These are phyloP conservation scores for Hypoxylon subgilvum DNA, from an alignment of 495 filamentous ascomycete species.

Conservation along the genomic window DNA sequence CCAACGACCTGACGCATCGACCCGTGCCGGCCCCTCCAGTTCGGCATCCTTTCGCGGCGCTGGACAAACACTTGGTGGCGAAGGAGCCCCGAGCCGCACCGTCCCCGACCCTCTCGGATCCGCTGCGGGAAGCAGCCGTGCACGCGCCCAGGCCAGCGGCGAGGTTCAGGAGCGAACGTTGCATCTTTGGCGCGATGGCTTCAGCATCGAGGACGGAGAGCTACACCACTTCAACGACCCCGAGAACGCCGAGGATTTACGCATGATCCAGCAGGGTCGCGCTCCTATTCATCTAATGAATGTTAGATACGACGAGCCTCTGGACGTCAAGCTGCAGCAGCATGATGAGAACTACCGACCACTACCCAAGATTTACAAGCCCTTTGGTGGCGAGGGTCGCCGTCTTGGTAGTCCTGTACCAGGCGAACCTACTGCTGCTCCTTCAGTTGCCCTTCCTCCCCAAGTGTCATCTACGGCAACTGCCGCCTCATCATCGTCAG, in stretches of 20 bases:
- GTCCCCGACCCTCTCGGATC: slow-evolving; percentile 68
- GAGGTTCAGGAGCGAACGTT: slow-evolving; percentile 66
- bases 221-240: slow-evolving; percentile 89
- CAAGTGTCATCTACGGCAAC: slow-evolving; percentile 48
- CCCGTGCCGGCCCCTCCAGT: slow-evolving; percentile 54
- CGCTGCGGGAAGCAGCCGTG: slow-evolving; percentile 26
- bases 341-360: slow-evolving; percentile 82
- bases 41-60: slow-evolving; percentile 74
- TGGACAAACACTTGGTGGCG: slow-evolving; percentile 87
- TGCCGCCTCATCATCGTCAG: slow-evolving; percentile 49
- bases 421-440: slow-evolving; percentile 52
- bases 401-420: slow-evolving; percentile 93
- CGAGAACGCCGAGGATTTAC: slow-evolving; percentile 76
- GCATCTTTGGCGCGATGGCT: slow-evolving; percentile 93
- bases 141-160: slow-evolving; percentile 42
- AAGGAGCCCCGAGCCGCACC: slow-evolving; percentile 76
- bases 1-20: slow-evolving; percentile 59
- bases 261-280: slow-evolving; percentile 83
- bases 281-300: slow-evolving; percentile 90
- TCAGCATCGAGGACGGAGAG: slow-evolving; percentile 93
- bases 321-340: slow-evolving; percentile 87
- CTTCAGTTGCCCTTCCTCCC: slow-evolving; percentile 43
- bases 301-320: slow-evolving; percentile 80
- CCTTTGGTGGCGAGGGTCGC: slow-evolving; percentile 81
- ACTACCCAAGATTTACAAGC: slow-evolving; percentile 85